These are phyloP conservation scores for Aureobasidium sp. DNA, from an alignment of 2,329 filamentous ascomycete species.

Conservation along the genomic window DNA sequence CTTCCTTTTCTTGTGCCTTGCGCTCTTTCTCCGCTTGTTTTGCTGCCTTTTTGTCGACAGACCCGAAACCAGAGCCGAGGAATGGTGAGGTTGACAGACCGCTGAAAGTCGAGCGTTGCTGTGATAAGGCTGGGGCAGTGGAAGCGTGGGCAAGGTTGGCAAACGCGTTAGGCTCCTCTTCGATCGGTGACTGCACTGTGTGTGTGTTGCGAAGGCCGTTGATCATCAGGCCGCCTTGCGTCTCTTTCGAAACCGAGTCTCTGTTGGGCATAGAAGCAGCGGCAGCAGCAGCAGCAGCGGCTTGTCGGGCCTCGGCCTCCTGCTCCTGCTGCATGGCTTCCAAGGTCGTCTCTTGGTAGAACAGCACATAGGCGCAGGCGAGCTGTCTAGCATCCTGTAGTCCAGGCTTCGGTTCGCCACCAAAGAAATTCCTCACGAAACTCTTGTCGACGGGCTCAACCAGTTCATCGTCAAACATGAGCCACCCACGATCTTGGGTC, in stretches of 20 bases:
- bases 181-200: slow-evolving; percentile 30
- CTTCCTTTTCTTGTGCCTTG: slow-evolving; percentile 52
- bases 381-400: slow-evolving; percentile 51
- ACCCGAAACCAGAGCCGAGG: slow-evolving; percentile 36
- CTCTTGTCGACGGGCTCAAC: slow-evolving; percentile 96
- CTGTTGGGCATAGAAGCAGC: slow-evolving; percentile 42
- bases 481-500: slow-evolving; percentile 89
- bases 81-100: slow-evolving; percentile 11
- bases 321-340: slow-evolving; percentile 69
- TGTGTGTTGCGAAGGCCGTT: slow-evolving; percentile 27
- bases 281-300: slow-evolving; percentile 33
- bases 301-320: slow-evolving; percentile 62
- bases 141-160: slow-evolving; percentile 58
- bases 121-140: slow-evolving; percentile 48
- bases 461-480: slow-evolving; percentile 96
- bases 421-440: slow-evolving; percentile 95
- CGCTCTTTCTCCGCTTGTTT: slow-evolving; percentile 52
- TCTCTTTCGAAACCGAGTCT: slow-evolving; percentile 22
- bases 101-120: slow-evolving; percentile 10
- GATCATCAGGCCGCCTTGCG: slow-evolving; percentile 26
- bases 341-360: slow-evolving; percentile 85
- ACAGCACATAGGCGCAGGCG: slow-evolving; percentile 92
- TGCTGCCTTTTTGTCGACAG: slow-evolving; percentile 61
- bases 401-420: slow-evolving; percentile 56
- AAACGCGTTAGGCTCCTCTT: slow-evolving; percentile 44